Evolutionary conservation across 441 rosid genomes (phyloP), one percentile per base, ranked within the genome.

Genomic region (Biscutella laevigata): DNA sequence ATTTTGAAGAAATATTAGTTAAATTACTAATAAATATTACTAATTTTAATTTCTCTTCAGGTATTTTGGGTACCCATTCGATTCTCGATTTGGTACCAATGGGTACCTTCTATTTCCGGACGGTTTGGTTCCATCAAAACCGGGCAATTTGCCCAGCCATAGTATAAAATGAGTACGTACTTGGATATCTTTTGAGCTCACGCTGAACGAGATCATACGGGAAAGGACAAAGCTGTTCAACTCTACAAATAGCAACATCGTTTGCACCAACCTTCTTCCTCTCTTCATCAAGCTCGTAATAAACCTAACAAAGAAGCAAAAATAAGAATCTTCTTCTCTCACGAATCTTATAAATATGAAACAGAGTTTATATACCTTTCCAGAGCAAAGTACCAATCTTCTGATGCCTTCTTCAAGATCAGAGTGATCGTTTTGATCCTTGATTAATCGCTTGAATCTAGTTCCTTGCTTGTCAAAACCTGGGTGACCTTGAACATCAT

Each of bases 381-480:
- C 97, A 32, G 98, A 92, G 71, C 98, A 92, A 40, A 92, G 97
- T 63, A 86, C 79, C 67, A 92, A 80, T 39, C 98, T 83, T 69
- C 94, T 77, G 57, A 86, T 67, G 64, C 94, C 90, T 72, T 77
- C 82, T 76, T 92, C 98, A 32, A 86, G 86, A 71, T 78, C 74
- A 61, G 95, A 80, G 72, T 81, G 97, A 45, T 74, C 73, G 44
- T 74, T 88, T 72, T 86, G 94, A 76, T 92, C 98, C 81, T 88
- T 67, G 53, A 67, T 67, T 6, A 92, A 86, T 29, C 96, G 77
- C 81, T 92, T 92, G 67, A 92, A 92, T 68, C 97, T 71, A 28
- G 98, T 92, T 41, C 99, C 99, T 66, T 92, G 99, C 62, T 88
- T 92, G 77, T 92, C 99, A 59, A 92, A 88, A 46, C 99, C 97